Evolutionary conservation across 805 yeast genomes (phyloP).

Genomic region (Candida tammaniensis): DNA sequence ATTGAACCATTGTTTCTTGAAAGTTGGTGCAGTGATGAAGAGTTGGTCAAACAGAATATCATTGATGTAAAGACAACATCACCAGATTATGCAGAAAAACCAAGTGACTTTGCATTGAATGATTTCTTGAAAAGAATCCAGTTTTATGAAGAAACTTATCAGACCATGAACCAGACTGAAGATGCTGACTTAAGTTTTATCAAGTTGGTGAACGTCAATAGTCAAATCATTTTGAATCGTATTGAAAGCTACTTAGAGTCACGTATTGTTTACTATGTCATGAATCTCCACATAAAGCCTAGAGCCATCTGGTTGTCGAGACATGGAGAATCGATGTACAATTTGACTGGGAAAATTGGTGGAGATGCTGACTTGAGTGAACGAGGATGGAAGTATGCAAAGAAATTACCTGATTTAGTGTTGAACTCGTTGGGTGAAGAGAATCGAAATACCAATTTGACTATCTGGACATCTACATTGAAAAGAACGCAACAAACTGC

Average conservation of each 20-base stretch:
- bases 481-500: conserved; percentile 93
- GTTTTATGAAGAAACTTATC: conserved; percentile 71
- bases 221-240: conserved; percentile 83
- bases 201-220: conserved; percentile 81
- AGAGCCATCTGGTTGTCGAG: conserved; percentile 90
- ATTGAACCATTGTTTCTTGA: conserved; percentile 92
- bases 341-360: conserved; percentile 91
- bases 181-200: conserved; percentile 77
- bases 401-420: conserved; percentile 75
- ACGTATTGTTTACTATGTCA: conserved; percentile 89
- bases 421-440: conserved; percentile 60
- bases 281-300: conserved; percentile 93
- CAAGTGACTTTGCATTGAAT: conserved; percentile 65
- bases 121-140: conserved; percentile 75
- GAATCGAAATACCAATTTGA: conserved; percentile 51
- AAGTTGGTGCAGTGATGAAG: conserved; percentile 83
- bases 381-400: conserved; percentile 81
- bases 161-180: conserved; percentile 60
- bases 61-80: conserved; percentile 83
- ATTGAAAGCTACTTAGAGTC: conserved; percentile 88
- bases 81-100: conserved; percentile 72
- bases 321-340: conserved; percentile 93
- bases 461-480: conserved; percentile 95
- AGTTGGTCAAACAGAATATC: conserved; percentile 73
- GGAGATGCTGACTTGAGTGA: conserved; percentile 87